phyloP scores from a whole-genome alignment of 768 basidiomycete genomes.

The Kwoniella pini region DNA sequence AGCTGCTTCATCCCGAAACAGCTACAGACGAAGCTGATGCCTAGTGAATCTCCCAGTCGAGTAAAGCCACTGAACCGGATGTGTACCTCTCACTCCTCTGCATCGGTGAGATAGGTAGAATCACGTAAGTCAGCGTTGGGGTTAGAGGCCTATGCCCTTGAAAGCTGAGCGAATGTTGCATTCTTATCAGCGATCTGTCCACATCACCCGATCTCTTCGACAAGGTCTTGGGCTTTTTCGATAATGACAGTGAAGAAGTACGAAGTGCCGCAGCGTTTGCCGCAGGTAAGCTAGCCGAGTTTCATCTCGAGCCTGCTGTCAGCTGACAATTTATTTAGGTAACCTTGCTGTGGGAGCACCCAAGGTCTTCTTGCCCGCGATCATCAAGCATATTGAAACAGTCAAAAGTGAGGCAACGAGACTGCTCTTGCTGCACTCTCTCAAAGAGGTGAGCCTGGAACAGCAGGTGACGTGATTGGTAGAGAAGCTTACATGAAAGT shows the following conservation, averaged over 20 bases:
- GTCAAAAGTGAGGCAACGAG: conserved; percentile 66
- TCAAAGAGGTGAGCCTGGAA: conserved; percentile 72
- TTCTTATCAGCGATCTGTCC: conserved; percentile 81
- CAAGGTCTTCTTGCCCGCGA: conserved; percentile 77
- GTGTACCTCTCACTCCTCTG: conserved; percentile 82
- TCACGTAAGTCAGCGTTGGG: conserved; percentile 69
- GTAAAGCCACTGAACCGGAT: conserved; percentile 63
- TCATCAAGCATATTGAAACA: conserved; percentile 65
- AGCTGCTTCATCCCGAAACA: conserved; percentile 14
- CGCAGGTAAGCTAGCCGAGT: conserved; percentile 62
- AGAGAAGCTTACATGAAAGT: neutral
- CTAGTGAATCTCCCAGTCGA: conserved; percentile 28
- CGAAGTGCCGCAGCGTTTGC: conserved; percentile 92
- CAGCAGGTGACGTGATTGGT: neutral
- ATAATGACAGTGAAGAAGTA: conserved; percentile 77
- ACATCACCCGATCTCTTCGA: conserved; percentile 76
- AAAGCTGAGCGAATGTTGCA: no score
- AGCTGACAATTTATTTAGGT: conserved; percentile 58
- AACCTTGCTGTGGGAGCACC: conserved; percentile 95
- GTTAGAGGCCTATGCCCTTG: no score
- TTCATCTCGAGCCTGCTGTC: neutral
- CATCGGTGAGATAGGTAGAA: conserved; percentile 89
- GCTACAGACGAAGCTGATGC: conserved; percentile 52
- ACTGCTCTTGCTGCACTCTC: conserved; percentile 80
- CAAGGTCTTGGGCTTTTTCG: conserved; percentile 71